Percentiles rank a stretch among this genome's conserved stretches.
Evolutionary conservation across 352 stramenopile species (phyloP).

Genomic region (Peronospora tabacina): DNA sequence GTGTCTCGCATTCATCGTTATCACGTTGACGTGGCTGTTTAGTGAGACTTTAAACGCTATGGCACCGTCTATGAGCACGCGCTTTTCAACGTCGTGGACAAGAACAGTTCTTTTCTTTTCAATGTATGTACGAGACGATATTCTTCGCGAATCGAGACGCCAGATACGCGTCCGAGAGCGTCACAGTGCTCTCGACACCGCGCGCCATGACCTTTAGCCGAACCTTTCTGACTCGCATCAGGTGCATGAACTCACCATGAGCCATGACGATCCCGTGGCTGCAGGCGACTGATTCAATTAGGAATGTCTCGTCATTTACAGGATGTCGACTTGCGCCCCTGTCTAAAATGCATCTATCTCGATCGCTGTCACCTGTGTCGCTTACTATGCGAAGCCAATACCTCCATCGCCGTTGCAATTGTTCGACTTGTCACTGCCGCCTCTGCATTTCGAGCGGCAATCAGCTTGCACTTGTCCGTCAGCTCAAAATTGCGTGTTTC

Average conservation of each 20-base stretch:
- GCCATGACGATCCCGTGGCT: background rate
- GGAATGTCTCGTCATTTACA: slow-evolving; percentile 1
- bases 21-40: no score
- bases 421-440: background rate
- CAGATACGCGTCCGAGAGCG: background rate
- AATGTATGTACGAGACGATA: background rate
- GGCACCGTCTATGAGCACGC: background rate
- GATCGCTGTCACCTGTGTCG: background rate
- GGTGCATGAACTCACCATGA: background rate
- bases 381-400: background rate
- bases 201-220: background rate
- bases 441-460: background rate
- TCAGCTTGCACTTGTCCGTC: background rate
- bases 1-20: no score
- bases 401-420: background rate
- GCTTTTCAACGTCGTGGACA: background rate
- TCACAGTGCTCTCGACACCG: background rate
- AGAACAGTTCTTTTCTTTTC: background rate
- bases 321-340: slow-evolving; percentile 4
- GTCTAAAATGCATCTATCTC: background rate
- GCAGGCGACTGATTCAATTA: background rate
- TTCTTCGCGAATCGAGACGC: background rate
- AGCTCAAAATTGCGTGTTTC: background rate
- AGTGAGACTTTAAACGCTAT: no score
- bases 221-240: background rate